Base-by-base conservation (phyloP, 1,284 basidiomycete species). In the Mrakiaceae sp. region DNA sequence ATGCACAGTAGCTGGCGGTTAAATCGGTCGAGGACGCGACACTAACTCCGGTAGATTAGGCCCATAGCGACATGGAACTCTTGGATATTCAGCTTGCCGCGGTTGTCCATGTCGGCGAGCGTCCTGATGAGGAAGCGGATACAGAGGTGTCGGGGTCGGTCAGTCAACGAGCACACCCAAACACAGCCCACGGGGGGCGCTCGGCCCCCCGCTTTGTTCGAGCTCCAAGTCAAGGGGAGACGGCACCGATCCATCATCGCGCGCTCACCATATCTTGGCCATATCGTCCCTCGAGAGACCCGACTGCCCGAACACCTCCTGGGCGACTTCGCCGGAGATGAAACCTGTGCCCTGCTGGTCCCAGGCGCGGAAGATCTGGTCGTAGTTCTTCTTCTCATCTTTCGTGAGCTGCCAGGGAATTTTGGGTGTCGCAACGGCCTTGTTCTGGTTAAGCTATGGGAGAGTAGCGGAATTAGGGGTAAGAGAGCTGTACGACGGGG, bases 21-120 rank as follows among this genome's bases (percentile, higher is more conserved):
- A 27, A 27, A 27, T 27, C 27, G 27, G 27, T 27, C 9, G 27
- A 27, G 27, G 27, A 27, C 27, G 27, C 27, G 27, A 27, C 27
- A 83, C 87, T 71, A 77, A 94, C 92, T 83, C 72, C 95, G 86
- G 78, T 95, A 98, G 74, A 98, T 97, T 64, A 98, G 80, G 67
- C 90, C 94, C 95, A 99, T 99, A 1, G 95, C 96, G 64, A 98
- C 90, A 74, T 98, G 93, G 76, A 99, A 99, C 75, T 98, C 95
- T 40, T 91, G 88, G 55, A 95, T 80, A 73, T 97, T 98, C 65
- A 97, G 83, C 77, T 92, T 94, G 46, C 93, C 93, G 49, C 90
- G 85, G 77, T 96, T 91, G 70, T 92, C 87, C 52, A 83, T 82
- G 76, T 97, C 93, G 42, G 91, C 88, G 8, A 96, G 81, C 44